These are phyloP conservation scores for Mucor velutinosus DNA, from an alignment of 371 early-diverging fungal species.

Conservation along the genomic window DNA sequence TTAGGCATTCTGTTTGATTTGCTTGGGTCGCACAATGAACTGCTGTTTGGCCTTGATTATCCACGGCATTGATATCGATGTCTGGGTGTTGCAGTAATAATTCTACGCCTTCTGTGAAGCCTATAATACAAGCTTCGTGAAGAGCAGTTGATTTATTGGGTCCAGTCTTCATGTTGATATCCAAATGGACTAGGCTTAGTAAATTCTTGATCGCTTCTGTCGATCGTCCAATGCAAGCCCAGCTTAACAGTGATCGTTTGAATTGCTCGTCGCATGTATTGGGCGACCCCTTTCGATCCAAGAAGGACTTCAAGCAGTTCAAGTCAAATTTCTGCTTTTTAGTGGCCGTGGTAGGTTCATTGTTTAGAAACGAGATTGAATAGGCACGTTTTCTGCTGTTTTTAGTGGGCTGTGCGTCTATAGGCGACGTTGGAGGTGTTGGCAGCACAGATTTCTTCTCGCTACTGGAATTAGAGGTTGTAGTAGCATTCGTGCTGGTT, in stretches of 20 bases:
- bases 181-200: slow-evolving; percentile 26
- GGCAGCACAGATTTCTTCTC: slow-evolving; percentile 20
- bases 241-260: slow-evolving; percentile 30
- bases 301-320: slow-evolving; percentile 21
- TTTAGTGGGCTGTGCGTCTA: neutral
- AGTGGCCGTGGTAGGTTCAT: neutral
- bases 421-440: slow-evolving; percentile 40
- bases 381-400: slow-evolving; percentile 33
- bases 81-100: slow-evolving; percentile 31
- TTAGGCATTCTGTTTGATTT: slow-evolving; percentile 28
- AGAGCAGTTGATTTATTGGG: slow-evolving; percentile 39
- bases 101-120: slow-evolving; percentile 33
- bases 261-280: slow-evolving; percentile 26
- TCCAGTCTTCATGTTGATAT: slow-evolving; percentile 32
- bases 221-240: slow-evolving; percentile 43
- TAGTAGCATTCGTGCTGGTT: neutral
- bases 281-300: slow-evolving; percentile 26
- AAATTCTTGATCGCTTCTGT: slow-evolving; percentile 27
- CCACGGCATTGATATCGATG: slow-evolving; percentile 29
- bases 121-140: slow-evolving; percentile 40
- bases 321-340: slow-evolving; percentile 20
- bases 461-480: neutral
- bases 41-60: slow-evolving; percentile 31
- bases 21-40: slow-evolving; percentile 37
- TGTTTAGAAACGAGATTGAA: slow-evolving; percentile 19